A percentile compares a stretch with the other conserved stretches of the same genome.
Conservation (phyloP, 345 rosid genomes). For the Psidium guajava region DNA sequence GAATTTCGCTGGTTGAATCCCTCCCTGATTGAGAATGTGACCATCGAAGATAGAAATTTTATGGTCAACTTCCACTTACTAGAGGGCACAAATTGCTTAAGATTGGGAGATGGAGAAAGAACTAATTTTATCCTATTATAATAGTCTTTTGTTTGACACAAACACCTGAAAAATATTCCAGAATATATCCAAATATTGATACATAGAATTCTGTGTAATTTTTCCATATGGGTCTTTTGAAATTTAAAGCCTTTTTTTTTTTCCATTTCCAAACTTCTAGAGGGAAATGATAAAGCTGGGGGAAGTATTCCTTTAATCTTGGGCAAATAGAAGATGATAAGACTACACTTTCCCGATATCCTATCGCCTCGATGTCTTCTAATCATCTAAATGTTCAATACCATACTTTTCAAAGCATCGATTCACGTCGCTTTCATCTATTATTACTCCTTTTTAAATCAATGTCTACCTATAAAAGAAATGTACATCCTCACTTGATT, state of each 20-base stretch:
- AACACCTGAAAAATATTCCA: too few relatives aligned
- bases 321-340: neutral
- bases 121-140: neutral
- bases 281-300: neutral
- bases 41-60: neutral
- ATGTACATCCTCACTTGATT: neutral
- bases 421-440: neutral
- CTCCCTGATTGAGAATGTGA: neutral
- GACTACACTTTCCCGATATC: too few relatives aligned
- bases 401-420: neutral
- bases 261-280: neutral
- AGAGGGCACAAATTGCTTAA: neutral
- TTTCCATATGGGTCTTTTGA: neutral
- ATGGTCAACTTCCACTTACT: neutral
- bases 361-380: neutral
- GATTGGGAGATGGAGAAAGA: neutral
- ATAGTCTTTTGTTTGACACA: too few relatives aligned
- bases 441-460: neutral
- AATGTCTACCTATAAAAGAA: neutral
- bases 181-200: fast-evolving
- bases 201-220: neutral
- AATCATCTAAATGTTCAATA: neutral
- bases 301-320: too few relatives aligned
- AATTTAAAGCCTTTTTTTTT: neutral
- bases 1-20: too few relatives aligned